Evolutionary conservation across 2,329 filamentous ascomycete genomes (phyloP), one percentile per base, ranked within the genome.

Genomic region (Amauroascus niger): DNA sequence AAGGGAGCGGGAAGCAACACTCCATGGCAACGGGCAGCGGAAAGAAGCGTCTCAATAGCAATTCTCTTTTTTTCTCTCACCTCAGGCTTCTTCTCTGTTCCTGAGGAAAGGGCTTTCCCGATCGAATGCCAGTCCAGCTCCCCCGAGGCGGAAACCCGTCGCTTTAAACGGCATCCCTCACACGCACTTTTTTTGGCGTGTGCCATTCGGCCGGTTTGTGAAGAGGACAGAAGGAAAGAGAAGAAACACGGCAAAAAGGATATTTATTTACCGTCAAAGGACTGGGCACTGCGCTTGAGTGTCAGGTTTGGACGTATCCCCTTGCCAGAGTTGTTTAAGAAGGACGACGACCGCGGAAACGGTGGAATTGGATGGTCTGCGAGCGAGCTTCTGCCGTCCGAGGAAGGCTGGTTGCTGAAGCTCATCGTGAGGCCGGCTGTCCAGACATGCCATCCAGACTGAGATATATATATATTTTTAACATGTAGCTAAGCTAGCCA

Each of bases 251-350:
- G 40, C 20, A 37, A 16, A 37, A 52, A 54, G 13, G 41, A 58
- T 45, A 40, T 30, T 45, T 32, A 64, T 67, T 71, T 72, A 75
- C 72, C 72, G 65, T 74, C 72, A 60, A 72, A 69, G 61, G 67
- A 64, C 58, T 73, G 71, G 52, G 72, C 64, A 58, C 62, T 69
- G 62, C 71, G 69, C 64, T 73, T 74, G 58, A 70, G 61, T 55
- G 63, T 65, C 58, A 67, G 63, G 58, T 63, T 67, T 55, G 46
- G 44, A 9, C 52, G 53, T 20, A 50, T 55, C 22, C 50, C 40
- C 32, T 51, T 51, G 51, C 43, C 53, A 16, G 53, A 46, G 40
- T 54, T 44, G 30, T 32, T 57, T 49, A 63, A 60, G 53, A 64
- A 62, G 48, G 66, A 62, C 62, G 65, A 66, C 60, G 68, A 28